Conservation (phyloP, 192 early-diverging fungal genomes). For the Spizellomyces sp. region DNA sequence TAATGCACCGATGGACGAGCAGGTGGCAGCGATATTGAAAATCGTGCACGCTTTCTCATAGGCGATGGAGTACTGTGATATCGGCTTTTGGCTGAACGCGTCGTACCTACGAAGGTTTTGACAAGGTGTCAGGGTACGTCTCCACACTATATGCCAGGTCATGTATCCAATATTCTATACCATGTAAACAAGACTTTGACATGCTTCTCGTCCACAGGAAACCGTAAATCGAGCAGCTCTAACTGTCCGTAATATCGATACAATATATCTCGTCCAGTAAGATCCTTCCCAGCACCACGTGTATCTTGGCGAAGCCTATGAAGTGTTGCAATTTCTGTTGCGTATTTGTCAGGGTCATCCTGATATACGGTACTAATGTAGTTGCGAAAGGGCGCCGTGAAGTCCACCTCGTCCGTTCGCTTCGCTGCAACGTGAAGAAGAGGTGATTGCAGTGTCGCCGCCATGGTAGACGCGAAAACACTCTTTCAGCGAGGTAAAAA, state of each 20-base stretch:
- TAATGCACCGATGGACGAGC: conserved; percentile 67
- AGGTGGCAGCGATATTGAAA: conserved; percentile 87
- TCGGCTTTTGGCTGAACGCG: conserved; percentile 77
- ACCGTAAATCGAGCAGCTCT: conserved; percentile 89
- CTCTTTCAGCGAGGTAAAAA: no score
- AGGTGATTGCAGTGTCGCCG: conserved; percentile 7
- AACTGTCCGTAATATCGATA: conserved; percentile 97
- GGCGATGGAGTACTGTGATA: conserved; percentile 90
- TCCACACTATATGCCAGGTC: neutral
- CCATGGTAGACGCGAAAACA: neutral
- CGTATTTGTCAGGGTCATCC: conserved; percentile 92
- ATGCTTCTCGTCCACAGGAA: conserved; percentile 90
- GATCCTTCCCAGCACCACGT: conserved; percentile 91
- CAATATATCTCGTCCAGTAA: conserved; percentile 89
- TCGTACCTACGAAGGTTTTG: conserved; percentile 55
- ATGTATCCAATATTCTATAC: conserved; percentile 46
- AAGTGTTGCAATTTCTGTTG: conserved; percentile 77
- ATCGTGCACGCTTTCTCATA: conserved; percentile 97
- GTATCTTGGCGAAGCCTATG: conserved; percentile 94
- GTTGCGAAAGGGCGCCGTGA: conserved; percentile 76
- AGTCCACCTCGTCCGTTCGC: conserved; percentile 90
- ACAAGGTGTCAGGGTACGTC: neutral
- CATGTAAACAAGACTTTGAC: conserved; percentile 90
- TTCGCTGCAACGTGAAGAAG: conserved; percentile 68
- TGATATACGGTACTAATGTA: conserved; percentile 86